Evolutionary conservation across 2,329 filamentous ascomycete genomes (phyloP).

Genomic region (Sporothrix mexicana): DNA sequence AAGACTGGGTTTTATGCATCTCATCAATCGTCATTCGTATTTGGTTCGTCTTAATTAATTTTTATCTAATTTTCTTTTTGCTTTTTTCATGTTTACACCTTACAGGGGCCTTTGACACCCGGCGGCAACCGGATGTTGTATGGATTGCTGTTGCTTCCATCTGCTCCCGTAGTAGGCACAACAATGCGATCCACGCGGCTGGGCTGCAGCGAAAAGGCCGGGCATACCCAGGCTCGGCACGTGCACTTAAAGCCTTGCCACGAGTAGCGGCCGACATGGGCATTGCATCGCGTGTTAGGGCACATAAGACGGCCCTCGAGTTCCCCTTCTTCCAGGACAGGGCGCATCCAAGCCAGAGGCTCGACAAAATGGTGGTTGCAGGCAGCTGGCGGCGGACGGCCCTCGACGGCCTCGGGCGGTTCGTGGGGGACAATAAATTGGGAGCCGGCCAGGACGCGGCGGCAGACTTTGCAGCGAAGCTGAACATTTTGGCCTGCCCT

Average conservation of each 20-base stretch:
- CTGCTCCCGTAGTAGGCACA: slow-evolving; percentile 35
- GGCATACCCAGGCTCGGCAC: slow-evolving; percentile 88
- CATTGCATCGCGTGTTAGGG: slow-evolving; percentile 76
- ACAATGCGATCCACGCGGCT: slow-evolving; percentile 75
- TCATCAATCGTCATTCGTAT: slow-evolving; percentile 10
- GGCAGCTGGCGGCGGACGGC: slow-evolving; percentile 28
- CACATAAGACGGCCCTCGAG: slow-evolving; percentile 86
- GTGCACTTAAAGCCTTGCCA: slow-evolving; percentile 96
- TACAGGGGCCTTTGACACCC: slow-evolving; percentile 38
- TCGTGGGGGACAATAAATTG: slow-evolving; percentile 71
- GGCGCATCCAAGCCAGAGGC: slow-evolving; percentile 92
- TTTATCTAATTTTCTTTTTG: background rate
- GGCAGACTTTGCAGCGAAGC: slow-evolving; percentile 89
- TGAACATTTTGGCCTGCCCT: slow-evolving; percentile 53
- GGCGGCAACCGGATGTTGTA: slow-evolving; percentile 64
- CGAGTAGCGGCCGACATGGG: slow-evolving; percentile 88
- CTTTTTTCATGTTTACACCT: background rate
- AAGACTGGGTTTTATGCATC: background rate
- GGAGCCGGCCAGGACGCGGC: slow-evolving; percentile 63
- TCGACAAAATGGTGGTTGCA: slow-evolving; percentile 93
- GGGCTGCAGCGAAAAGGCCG: slow-evolving; percentile 84
- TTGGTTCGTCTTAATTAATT: background rate
- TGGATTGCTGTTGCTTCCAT: slow-evolving; percentile 28
- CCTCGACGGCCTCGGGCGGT: slow-evolving; percentile 36
- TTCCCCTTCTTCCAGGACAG: slow-evolving; percentile 77